These are phyloP conservation scores for Grosmannia clavigera DNA, from an alignment of 2,329 filamentous ascomycete genomes.

Conservation along the genomic window DNA sequence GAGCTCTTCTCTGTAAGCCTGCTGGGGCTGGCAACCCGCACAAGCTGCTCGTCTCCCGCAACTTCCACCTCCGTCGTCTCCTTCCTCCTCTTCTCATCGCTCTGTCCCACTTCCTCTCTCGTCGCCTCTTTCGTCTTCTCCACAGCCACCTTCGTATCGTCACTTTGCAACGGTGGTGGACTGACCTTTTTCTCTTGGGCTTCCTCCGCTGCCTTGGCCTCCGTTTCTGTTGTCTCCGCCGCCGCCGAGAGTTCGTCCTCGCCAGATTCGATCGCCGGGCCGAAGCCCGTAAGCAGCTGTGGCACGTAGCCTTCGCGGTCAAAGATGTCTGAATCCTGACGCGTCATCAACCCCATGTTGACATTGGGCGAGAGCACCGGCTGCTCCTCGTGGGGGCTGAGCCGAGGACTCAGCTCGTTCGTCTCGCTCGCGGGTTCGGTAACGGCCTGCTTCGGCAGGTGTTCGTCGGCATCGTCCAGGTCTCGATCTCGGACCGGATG, in stretches of 20 bases:
- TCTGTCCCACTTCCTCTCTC: not conserved
- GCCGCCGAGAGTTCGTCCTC: not conserved
- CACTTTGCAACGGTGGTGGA: not conserved
- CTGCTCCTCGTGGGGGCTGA: not conserved
- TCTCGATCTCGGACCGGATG: not conserved
- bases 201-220: not conserved
- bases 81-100: not conserved
- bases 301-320: conserved; percentile 19
- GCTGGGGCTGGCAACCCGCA: conserved; percentile 11
- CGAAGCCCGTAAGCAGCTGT: conserved; percentile 18
- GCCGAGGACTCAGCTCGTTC: not conserved
- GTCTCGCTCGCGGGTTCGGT: conserved; percentile 4
- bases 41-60: not conserved
- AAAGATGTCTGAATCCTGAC: conserved; percentile 14
- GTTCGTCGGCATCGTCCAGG: not conserved
- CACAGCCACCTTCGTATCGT: not conserved
- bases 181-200: not conserved
- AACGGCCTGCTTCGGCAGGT: not conserved
- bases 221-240: not conserved
- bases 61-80: not conserved
- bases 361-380: conserved; percentile 2
- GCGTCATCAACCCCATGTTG: conserved; percentile 17
- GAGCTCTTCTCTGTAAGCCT: conserved; percentile 8
- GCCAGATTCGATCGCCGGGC: conserved; percentile 10
- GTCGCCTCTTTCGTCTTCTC: not conserved